These are phyloP conservation scores for Hymenotorrendiella dingleyae DNA, from an alignment of 2,329 filamentous ascomycete genomes.

Conservation along the genomic window DNA sequence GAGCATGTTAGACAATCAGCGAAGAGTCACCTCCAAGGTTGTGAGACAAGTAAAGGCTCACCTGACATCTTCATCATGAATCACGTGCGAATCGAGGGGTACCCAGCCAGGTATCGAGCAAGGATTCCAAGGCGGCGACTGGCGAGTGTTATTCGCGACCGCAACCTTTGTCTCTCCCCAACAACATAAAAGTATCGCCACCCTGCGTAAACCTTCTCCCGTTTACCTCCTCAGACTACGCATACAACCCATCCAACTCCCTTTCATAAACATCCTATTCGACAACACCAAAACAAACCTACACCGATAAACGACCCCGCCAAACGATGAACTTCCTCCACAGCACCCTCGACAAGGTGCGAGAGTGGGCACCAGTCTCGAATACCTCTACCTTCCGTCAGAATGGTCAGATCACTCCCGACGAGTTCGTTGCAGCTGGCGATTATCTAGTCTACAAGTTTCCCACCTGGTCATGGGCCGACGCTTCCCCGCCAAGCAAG, in stretches of 20 bases:
- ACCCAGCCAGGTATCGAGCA: no score
- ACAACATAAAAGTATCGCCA: no score
- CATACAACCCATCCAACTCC: background rate
- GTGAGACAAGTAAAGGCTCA: no score
- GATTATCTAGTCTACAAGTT: conserved; percentile 99
- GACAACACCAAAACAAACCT: background rate
- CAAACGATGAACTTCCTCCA: conserved; percentile 78
- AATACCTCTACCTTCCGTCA: conserved; percentile 90
- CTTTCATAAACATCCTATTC: background rate
- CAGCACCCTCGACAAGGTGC: conserved; percentile 85
- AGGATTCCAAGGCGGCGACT: no score
- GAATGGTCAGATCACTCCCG: conserved; percentile 92
- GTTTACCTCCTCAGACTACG: no score
- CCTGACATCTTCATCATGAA: no score
- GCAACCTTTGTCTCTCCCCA: no score
- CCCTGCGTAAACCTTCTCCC: no score
- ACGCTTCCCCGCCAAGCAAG: conserved; percentile 74
- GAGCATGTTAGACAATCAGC: no score
- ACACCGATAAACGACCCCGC: conserved; percentile 14
- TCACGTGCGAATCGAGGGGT: no score
- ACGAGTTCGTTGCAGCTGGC: conserved; percentile 91
- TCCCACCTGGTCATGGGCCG: conserved; percentile 94
- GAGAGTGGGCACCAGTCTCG: conserved; percentile 84
- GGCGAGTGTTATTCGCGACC: no score
- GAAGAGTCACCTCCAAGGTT: no score